Percentiles rank a stretch among this genome's conserved stretches.
Evolutionary conservation across 2,329 filamentous ascomycete species (phyloP).

Genomic region (Aspergillus ruber): DNA sequence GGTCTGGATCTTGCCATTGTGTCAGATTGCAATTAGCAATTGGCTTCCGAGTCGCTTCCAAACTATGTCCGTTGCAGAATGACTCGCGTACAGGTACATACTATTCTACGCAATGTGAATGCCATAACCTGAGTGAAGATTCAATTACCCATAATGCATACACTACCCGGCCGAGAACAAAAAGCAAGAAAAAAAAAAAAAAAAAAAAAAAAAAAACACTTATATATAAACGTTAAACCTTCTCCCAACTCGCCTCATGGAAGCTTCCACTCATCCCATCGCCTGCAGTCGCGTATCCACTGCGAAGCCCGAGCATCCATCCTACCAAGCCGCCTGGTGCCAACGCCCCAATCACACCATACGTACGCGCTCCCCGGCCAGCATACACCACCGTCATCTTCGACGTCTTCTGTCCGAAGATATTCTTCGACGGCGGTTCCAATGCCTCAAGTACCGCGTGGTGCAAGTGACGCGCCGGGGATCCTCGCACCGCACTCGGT

Average conservation of each 20-base stretch:
- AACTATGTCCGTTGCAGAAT: too few relatives aligned
- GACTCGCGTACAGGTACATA: too few relatives aligned
- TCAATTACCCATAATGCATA: too few relatives aligned
- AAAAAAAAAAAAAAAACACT: too few relatives aligned
- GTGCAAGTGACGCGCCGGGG: constrained; percentile 70
- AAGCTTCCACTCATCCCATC: constrained; percentile 22
- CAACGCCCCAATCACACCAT: constrained; percentile 78
- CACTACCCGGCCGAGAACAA: background rate
- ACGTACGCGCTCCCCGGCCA: constrained; percentile 75
- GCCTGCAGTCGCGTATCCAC: constrained; percentile 42
- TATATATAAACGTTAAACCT: too few relatives aligned
- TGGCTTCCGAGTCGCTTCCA: too few relatives aligned
- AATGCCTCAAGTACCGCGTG: constrained; percentile 87
- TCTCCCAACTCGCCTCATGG: constrained; percentile 58
- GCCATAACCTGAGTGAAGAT: too few relatives aligned
- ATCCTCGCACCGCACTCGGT: constrained; percentile 50
- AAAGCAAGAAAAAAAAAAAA: background rate
- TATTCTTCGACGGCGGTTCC: constrained; percentile 42
- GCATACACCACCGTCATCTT: constrained; percentile 62
- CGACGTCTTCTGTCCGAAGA: constrained; percentile 31
- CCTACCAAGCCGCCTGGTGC: constrained; percentile 71
- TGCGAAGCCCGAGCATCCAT: constrained; percentile 82
- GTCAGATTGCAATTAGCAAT: too few relatives aligned
- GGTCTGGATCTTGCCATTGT: background rate
- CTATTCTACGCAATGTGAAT: too few relatives aligned